Conservation (phyloP, 176 grass and related monocot species). For the Carex littledalei region DNA sequence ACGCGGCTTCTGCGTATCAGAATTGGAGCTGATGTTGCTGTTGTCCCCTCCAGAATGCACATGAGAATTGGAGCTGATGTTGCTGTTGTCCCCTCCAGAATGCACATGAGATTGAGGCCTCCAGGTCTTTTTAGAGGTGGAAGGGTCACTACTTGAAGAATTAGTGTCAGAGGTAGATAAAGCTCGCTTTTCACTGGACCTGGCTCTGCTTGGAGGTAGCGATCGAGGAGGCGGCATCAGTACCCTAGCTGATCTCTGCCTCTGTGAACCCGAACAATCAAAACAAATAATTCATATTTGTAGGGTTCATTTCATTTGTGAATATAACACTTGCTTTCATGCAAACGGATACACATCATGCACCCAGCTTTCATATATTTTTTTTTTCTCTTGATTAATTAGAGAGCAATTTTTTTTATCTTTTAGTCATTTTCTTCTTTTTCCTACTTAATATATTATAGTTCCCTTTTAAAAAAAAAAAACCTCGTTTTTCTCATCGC, state of each 20-base stretch:
- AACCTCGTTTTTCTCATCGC: slow-evolving; percentile 99
- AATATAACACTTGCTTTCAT: background rate
- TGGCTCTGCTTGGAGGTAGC: slow-evolving; percentile 63
- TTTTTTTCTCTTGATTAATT: background rate
- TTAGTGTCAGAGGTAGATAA: slow-evolving; percentile 61
- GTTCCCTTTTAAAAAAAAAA: background rate
- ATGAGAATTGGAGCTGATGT: slow-evolving; percentile 91
- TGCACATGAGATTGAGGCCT: slow-evolving; percentile 33
- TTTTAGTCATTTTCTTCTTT: no score
- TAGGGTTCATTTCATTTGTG: background rate
- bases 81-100: slow-evolving; percentile 43
- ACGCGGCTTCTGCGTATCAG: slow-evolving; percentile 75
- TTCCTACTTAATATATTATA: background rate
- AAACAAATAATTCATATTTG: background rate
- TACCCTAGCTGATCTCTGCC: slow-evolving; percentile 69
- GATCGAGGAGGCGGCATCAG: slow-evolving; percentile 95
- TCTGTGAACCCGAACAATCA: slow-evolving; percentile 34
- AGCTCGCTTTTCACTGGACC: slow-evolving; percentile 40
- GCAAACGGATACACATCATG: background rate
- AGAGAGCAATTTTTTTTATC: background rate
- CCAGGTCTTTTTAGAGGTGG: slow-evolving; percentile 34
- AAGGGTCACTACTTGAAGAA: slow-evolving; percentile 43
- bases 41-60: slow-evolving; percentile 29
- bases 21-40: slow-evolving; percentile 89
- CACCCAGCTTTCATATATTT: background rate